These are phyloP conservation scores for Jamesozyma hellenica DNA, from an alignment of 805 yeast genomes.

Conservation along the genomic window DNA sequence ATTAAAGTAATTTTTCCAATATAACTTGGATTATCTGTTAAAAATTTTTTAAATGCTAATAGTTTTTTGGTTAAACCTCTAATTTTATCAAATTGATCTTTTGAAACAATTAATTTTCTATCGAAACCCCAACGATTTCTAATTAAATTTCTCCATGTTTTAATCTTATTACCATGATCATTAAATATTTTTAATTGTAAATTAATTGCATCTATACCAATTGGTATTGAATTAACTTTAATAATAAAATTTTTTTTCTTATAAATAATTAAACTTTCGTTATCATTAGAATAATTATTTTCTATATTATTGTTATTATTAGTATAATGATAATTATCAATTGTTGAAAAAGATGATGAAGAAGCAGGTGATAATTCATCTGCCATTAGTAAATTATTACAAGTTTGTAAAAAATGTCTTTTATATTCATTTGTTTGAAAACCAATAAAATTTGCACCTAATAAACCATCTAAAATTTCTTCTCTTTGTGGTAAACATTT, in stretches of 20 bases:
- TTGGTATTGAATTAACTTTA: conserved; percentile 50
- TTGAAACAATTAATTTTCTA: conserved; percentile 63
- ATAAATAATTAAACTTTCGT: no score
- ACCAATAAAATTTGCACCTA: conserved; percentile 81
- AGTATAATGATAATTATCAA: no score
- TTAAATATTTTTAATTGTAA: conserved; percentile 39
- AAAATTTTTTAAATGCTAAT: conserved; percentile 72
- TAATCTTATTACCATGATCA: conserved; percentile 40
- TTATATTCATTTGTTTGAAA: conserved; percentile 91
- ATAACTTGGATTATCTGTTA: conserved; percentile 61
- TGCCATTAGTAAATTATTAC: conserved; percentile 72
- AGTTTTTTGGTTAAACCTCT: conserved; percentile 84
- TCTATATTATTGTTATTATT: neutral
- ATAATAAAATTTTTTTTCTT: conserved; percentile 27
- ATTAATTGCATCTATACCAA: conserved; percentile 69
- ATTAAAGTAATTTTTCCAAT: conserved; percentile 63
- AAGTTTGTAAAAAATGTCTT: conserved; percentile 85
- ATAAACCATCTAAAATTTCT: conserved; percentile 63
- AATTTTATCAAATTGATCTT: conserved; percentile 80
- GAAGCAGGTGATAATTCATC: conserved; percentile 48
- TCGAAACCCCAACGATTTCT: conserved; percentile 61
- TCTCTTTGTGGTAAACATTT: conserved; percentile 85
- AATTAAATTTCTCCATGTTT: conserved; percentile 58
- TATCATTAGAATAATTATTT: neutral
- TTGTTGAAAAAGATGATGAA: no score